A percentile compares a stretch with the other conserved stretches of the same genome.
These are phyloP conservation scores for Botrytis deweyae DNA, from an alignment of 2,329 filamentous ascomycete genomes.

Conservation along the genomic window DNA sequence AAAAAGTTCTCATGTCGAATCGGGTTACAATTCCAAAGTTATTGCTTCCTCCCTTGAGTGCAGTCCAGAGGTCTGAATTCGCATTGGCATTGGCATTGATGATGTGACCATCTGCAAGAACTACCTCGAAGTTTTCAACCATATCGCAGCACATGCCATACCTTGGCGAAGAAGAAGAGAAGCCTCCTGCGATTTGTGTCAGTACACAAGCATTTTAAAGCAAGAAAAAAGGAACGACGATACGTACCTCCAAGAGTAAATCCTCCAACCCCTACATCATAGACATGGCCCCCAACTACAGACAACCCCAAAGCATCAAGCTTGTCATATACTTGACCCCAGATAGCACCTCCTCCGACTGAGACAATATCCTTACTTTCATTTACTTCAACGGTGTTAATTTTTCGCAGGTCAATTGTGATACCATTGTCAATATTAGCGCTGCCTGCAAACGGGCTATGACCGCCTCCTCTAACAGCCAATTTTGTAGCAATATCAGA, in stretches of 20 bases:
- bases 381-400: constrained; percentile 34
- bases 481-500: constrained; percentile 21
- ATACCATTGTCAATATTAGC: constrained; percentile 52
- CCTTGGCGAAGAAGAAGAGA: constrained; percentile 2
- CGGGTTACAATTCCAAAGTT: constrained; percentile 49
- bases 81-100: constrained; percentile 42
- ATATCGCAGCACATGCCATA: background rate
- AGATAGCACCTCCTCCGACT: constrained; percentile 43
- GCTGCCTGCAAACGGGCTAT: constrained; percentile 43
- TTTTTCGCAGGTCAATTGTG: constrained; percentile 47
- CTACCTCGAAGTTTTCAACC: constrained; percentile 25
- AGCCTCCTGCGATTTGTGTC: constrained; percentile 22
- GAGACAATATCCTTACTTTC: constrained; percentile 35
- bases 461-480: constrained; percentile 33
- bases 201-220: constrained; percentile 20
- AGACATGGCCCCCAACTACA: constrained; percentile 25
- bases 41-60: constrained; percentile 51
- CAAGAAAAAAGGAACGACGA: background rate
- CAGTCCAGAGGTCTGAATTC: constrained; percentile 52
- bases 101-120: constrained; percentile 51
- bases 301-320: constrained; percentile 22
- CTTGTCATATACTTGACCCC: constrained; percentile 34
- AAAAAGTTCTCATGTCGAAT: constrained; percentile 45
- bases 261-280: constrained; percentile 25
- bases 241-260: background rate